These are phyloP conservation scores for Aeminium ludgeri DNA, from an alignment of 495 filamentous ascomycete genomes.

Conservation along the genomic window DNA sequence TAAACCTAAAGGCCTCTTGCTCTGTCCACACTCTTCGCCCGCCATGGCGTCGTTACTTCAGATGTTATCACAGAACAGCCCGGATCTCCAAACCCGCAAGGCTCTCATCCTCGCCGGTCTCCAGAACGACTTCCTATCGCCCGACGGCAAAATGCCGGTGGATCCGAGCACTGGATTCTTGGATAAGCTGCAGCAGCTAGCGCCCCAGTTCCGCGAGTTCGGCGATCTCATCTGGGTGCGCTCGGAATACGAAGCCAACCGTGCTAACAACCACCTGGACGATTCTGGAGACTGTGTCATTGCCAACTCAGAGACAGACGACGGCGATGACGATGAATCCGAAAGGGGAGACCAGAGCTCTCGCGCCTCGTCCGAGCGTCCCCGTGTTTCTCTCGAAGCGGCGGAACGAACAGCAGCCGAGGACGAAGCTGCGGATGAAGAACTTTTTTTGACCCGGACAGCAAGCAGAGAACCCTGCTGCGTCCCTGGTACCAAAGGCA, in stretches of 20 bases:
- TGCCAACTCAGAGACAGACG: slow-evolving; percentile 12
- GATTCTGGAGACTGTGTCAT: slow-evolving; percentile 29
- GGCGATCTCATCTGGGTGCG: slow-evolving; percentile 84
- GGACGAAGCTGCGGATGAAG: slow-evolving; percentile 27
- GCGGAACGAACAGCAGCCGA: neutral
- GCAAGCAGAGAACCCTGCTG: slow-evolving; percentile 34
- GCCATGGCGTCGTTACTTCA: slow-evolving; percentile 18
- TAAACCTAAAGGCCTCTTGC: too few species aligned
- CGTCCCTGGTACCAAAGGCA: slow-evolving; percentile 44
- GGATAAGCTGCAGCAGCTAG: slow-evolving; percentile 46
- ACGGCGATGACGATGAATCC: too few species aligned
- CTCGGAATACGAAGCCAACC: slow-evolving; percentile 50
- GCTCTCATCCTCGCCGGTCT: slow-evolving; percentile 74
- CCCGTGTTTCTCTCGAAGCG: neutral
- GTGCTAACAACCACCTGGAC: slow-evolving; percentile 32
- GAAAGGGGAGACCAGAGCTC: too few species aligned
- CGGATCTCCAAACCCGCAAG: slow-evolving; percentile 52
- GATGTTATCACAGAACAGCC: slow-evolving; percentile 25
- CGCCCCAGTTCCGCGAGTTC: slow-evolving; percentile 53
- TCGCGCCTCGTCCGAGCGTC: too few species aligned
- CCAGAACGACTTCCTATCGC: slow-evolving; percentile 76
- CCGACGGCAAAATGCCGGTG: slow-evolving; percentile 51
- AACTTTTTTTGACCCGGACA: slow-evolving; percentile 40
- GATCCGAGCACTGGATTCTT: slow-evolving; percentile 48
- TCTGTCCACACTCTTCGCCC: too few species aligned